These are phyloP conservation scores for Rhododendron vialii DNA, from an alignment of 148 eudicot genomes.

Conservation along the genomic window DNA sequence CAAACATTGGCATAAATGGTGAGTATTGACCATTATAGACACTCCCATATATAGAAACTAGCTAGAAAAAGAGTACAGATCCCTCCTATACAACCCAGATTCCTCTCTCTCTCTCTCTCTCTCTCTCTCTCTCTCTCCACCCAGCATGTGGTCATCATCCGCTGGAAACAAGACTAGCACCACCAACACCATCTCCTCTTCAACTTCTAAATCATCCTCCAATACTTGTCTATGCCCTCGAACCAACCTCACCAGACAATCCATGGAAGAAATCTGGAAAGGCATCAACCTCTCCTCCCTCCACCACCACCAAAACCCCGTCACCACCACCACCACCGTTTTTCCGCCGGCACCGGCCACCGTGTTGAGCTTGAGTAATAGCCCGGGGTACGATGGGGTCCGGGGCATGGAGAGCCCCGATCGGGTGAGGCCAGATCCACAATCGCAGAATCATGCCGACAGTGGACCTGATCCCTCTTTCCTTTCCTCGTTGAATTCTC, in stretches of 20 bases:
- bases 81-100: not conserved
- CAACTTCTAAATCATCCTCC: not conserved
- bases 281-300: slow-evolving; percentile 17
- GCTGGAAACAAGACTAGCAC: not conserved
- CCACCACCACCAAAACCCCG: slow-evolving; percentile 10
- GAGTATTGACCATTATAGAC: not conserved
- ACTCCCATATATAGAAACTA: not conserved
- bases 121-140: not conserved
- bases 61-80: not conserved
- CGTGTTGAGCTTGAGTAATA: slow-evolving; percentile 1
- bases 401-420: not conserved
- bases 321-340: not conserved
- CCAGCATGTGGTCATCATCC: not conserved
- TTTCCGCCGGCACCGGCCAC: not conserved
- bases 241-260: not conserved
- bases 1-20: not conserved
- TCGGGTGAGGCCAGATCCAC: not conserved
- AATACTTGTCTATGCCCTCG: not conserved
- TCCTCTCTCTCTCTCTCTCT: not conserved
- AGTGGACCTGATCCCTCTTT: slow-evolving; percentile 1
- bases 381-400: not conserved
- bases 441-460: not conserved
- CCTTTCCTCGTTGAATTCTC: slow-evolving; percentile 15
- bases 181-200: not conserved
- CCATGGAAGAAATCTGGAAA: slow-evolving; percentile 41